Percentiles rank a stretch among this genome's conserved stretches.
Conservation (phyloP, 176 grass and related monocot genomes). For the Oryza longistaminata region DNA sequence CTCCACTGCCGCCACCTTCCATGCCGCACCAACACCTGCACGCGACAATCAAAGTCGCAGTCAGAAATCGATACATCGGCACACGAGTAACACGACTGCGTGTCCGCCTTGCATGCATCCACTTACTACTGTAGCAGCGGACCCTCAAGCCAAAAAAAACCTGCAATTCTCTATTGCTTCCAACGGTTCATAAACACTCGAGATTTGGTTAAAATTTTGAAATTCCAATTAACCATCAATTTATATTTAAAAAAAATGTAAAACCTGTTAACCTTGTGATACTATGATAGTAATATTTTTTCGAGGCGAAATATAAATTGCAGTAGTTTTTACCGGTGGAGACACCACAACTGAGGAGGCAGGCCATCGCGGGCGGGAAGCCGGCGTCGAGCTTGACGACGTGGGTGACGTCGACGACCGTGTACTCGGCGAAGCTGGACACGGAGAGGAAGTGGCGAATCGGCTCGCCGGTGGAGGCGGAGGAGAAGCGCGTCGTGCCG, state of each 20-base stretch:
- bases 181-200: too few relatives aligned
- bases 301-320: too few relatives aligned
- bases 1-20: conserved; percentile 56
- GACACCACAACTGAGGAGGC: conserved; percentile 72
- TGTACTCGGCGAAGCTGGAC: conserved; percentile 72
- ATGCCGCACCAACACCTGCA: conserved; percentile 63
- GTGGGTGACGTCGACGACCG: conserved; percentile 55
- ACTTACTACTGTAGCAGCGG: background rate
- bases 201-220: too few relatives aligned
- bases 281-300: too few relatives aligned
- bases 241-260: too few relatives aligned
- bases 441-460: conserved; percentile 54
- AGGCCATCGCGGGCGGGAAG: conserved; percentile 48
- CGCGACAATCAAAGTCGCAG: background rate
- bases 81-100: too few relatives aligned
- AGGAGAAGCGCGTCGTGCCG: conserved; percentile 54
- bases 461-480: conserved; percentile 44
- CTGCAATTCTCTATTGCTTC: too few relatives aligned
- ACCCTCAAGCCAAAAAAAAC: too few relatives aligned
- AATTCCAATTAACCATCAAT: too few relatives aligned
- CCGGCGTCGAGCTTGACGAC: conserved; percentile 32
- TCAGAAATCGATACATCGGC: background rate
- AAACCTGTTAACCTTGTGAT: too few relatives aligned
- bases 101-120: background rate
- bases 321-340: conserved; percentile 41